Percentiles rank a stretch among this genome's conserved stretches.
Evolutionary conservation across 192 early-diverging fungal species (phyloP).

Genomic region (Coemansia sp.): DNA sequence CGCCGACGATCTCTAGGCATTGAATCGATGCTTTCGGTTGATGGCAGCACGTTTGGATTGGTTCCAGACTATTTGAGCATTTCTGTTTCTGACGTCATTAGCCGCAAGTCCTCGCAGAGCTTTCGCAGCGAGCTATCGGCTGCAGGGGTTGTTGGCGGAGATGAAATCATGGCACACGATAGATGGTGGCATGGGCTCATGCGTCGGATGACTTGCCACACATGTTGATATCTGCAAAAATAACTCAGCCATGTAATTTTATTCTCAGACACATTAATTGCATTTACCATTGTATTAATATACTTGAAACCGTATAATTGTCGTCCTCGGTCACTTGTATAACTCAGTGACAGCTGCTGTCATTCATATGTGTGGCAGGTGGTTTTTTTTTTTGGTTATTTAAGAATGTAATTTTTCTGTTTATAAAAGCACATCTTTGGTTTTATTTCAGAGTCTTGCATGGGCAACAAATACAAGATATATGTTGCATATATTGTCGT

Average conservation of each 20-base stretch:
- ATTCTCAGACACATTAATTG: background rate
- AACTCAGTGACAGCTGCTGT: background rate
- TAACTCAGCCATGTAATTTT: background rate
- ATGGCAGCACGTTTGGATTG: slow-evolving; percentile 2
- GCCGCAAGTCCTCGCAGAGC: slow-evolving; percentile 11
- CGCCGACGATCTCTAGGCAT: slow-evolving; percentile 43
- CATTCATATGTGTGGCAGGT: no score
- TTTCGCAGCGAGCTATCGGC: slow-evolving; percentile 1
- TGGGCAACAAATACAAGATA: background rate
- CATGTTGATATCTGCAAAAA: background rate
- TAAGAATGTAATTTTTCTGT: no score
- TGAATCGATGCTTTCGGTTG: slow-evolving; percentile 17
- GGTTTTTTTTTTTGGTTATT: no score
- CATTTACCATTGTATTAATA: background rate
- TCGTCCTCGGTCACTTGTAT: background rate
- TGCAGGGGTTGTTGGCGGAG: background rate
- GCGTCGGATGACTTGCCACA: background rate
- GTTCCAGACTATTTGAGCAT: slow-evolving; percentile 6
- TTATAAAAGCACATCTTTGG: background rate
- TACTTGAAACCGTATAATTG: no score
- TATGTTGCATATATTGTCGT: background rate
- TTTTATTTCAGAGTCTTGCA: background rate
- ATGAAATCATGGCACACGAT: background rate
- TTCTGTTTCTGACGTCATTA: background rate
- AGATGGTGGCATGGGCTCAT: background rate